Base-by-base conservation (phyloP, 2,329 filamentous ascomycete species). In the Aureobasidium uvarum region DNA sequence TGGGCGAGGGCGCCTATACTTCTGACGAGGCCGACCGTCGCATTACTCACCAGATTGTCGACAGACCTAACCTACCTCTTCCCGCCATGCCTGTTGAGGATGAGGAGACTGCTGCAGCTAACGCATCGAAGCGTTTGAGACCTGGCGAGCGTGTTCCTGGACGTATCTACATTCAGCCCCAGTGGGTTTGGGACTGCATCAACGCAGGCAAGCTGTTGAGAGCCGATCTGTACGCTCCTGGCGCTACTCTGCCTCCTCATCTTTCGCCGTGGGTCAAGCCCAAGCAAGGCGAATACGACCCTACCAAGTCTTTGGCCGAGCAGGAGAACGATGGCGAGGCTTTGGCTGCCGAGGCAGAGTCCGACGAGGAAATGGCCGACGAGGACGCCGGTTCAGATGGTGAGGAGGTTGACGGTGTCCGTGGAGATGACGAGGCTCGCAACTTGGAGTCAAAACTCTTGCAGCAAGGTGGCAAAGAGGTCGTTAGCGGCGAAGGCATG, bases 151-250 rank as follows among this genome's bases (percentile, higher is more conserved):
- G 92, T 67, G 89, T 98, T 68, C 92, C 94, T n/a, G 94, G 94
- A 41, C 85, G 95, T 70, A 92, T 87, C 69, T 99, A 99, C 72
- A 81, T 99, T 65, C 95, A 99, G 80, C 95, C 95, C 23, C 95
- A 99, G 76, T 99, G 96, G 94, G 87, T 99, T 4, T 99, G 95
- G 95, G 95, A 99, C 74, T 94, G 91, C 72, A 81, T 96, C 76
- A 99, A 99, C 76, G 91, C 95, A 52, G 91, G 92, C 68, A 92
- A 94, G 77, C 81, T 99, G 65, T 88, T 97, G 76, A 85, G 90
- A 69, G 86, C 93, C 38, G 92, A 97, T 74, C 79, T 93, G 41
- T 99, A 99, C 73, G 91, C 89, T 0, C 95, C 95, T 1, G 95
- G 95, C 20, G 89, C 93, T 20, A 88, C 91, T 70, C 83, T 99